Evolutionary conservation across 352 stramenopile genomes (phyloP).

Genomic region (Phytophthora ohioensis): DNA sequence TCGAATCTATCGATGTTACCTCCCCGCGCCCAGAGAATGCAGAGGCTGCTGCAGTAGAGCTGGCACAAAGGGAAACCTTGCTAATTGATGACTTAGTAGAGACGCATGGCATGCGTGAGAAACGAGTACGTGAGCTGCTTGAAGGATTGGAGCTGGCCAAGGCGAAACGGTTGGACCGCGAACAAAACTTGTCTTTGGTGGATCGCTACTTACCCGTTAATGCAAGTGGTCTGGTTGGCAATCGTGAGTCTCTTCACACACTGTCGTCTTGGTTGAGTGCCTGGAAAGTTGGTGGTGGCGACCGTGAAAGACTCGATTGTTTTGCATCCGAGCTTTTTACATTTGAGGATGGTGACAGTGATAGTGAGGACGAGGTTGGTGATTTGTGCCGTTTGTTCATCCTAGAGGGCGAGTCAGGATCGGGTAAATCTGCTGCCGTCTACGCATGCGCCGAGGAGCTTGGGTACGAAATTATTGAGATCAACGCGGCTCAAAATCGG

Average conservation of each 20-base stretch:
- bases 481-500: constrained; percentile 82
- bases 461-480: constrained; percentile 87
- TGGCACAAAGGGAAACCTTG: constrained; percentile 40
- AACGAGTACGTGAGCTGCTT: constrained; percentile 64
- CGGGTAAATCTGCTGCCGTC: constrained; percentile 82
- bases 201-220: constrained; percentile 72
- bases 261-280: constrained; percentile 76
- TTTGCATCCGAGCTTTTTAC: constrained; percentile 74
- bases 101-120: constrained; percentile 57
- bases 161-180: constrained; percentile 54
- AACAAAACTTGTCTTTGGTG: constrained; percentile 69
- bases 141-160: constrained; percentile 52
- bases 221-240: constrained; percentile 72
- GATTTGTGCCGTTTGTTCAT: constrained; percentile 79
- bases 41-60: constrained; percentile 17
- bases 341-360: constrained; percentile 67
- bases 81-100: constrained; percentile 69
- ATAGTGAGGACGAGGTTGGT: constrained; percentile 63
- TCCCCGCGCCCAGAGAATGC: constrained; percentile 19
- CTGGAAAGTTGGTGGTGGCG: constrained; percentile 70
- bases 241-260: constrained; percentile 66
- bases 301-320: constrained; percentile 51
- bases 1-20: constrained; percentile 32
- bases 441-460: constrained; percentile 85
- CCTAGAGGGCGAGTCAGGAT: constrained; percentile 72